Conservation (phyloP, 768 basidiomycete genomes). For the Suillus brevipes region DNA sequence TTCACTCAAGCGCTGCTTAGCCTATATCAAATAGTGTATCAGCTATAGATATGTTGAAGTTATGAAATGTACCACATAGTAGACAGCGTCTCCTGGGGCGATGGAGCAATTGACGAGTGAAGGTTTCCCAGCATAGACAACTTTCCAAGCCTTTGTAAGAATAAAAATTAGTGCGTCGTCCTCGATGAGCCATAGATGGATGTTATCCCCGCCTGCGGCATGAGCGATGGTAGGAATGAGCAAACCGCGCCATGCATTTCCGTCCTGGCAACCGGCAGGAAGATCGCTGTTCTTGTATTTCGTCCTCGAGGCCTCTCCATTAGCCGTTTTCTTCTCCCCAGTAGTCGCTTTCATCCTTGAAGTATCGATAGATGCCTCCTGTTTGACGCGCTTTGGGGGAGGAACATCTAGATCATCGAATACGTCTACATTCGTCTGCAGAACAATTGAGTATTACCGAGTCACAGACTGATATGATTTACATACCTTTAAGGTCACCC, state of each 20-base stretch:
- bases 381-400: not conserved
- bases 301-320: not conserved
- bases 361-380: too few relatives aligned
- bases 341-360: too few relatives aligned
- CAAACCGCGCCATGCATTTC: not conserved
- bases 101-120: not conserved
- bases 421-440: not conserved
- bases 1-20: conserved; percentile 5
- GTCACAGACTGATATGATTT: too few relatives aligned
- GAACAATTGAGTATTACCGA: too few relatives aligned
- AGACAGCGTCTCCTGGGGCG: not conserved
- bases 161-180: not conserved
- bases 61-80: not conserved
- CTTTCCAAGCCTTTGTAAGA: not conserved
- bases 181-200: not conserved
- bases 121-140: not conserved
- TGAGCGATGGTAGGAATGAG: not conserved
- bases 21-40: not conserved
- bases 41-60: not conserved
- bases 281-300: not conserved
- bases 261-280: not conserved
- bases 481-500: not conserved
- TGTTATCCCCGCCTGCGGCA: not conserved
- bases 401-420: not conserved
- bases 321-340: not conserved